Base-by-base conservation (phyloP, 352 stramenopile genomes). In the Albugo candida region DNA sequence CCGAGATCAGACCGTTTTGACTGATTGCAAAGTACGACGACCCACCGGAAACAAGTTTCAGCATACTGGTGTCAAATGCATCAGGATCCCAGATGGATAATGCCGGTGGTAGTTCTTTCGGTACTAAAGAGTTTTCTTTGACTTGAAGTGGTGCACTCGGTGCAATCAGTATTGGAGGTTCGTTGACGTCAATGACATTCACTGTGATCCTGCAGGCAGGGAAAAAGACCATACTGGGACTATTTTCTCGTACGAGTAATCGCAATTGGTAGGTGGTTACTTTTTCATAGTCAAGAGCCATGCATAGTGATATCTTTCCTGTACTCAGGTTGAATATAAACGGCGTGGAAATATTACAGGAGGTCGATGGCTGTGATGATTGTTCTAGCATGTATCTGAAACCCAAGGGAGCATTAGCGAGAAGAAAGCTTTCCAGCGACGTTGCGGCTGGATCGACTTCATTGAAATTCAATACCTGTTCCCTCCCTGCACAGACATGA, bases 111-210 rank as follows among this genome's bases (percentile, higher is more conserved):
- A 81, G 11, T 11, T 50, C 60, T 11, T 65, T 37, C 0, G 61
- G 69, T 1, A 58, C 56, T 5, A 72, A 39, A 1, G 34, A 16
- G 48, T 78, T 74, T 45, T 81, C 69, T 17, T 63, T 63, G 12
- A 70, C 58, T 13, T 18, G 39, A 19, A 59, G 47, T 17, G 53
- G 51, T 14, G 52, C 45, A 16, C 46, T 35, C 5, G 49, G 47
- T 49, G 58, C 60, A 1, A 45, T 53, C n/a, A 78, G 52, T 2
- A 41, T 21, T 1, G 66, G 69, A 8, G 60, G 19, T 49, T 81
- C 69, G 24, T 81, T 81, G 11, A 74, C 51, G 34, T 81, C 66
- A 2, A 61, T 24, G 12, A 81, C 65, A 37, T 54, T 53, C 34
- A 74, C 53, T 37, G 48, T 55, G 11, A 81, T 68, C 45, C 57